phyloP scores from a whole-genome alignment of 805 yeast species.

The Myxozyma neglecta region DNA sequence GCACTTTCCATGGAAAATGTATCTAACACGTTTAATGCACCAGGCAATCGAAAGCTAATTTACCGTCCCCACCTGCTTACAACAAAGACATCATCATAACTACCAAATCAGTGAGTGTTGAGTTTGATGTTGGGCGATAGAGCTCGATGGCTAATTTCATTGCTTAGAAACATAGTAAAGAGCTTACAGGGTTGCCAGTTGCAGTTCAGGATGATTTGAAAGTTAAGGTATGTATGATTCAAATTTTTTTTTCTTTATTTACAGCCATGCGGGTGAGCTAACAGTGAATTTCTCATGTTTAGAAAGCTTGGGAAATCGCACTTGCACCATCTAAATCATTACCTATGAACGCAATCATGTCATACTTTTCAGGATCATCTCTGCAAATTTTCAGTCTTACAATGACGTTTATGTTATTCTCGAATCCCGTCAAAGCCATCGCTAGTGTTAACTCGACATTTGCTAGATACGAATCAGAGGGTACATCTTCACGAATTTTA shows the following conservation, averaged over 20 bases:
- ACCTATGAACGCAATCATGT: constrained; percentile 90
- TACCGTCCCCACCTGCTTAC: constrained; percentile 23
- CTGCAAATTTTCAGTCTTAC: constrained; percentile 87
- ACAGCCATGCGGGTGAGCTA: background rate
- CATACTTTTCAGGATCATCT: constrained; percentile 89
- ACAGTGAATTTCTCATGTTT: background rate
- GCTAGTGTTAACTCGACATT: constrained; percentile 59
- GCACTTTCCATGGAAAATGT: background rate
- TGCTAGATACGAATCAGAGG: constrained; percentile 37
- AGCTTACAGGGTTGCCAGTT: constrained; percentile 15
- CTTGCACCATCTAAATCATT: constrained; percentile 75
- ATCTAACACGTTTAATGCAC: background rate
- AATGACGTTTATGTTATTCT: constrained; percentile 81
- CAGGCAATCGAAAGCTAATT: constrained; percentile 5
- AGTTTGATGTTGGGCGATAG: background rate
- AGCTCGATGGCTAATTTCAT: background rate
- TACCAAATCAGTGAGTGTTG: constrained; percentile 15
- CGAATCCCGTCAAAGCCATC: constrained; percentile 75
- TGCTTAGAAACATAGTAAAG: constrained; percentile 24
- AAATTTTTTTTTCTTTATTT: background rate
- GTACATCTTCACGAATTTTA: constrained; percentile 36
- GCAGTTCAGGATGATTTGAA: constrained; percentile 29
- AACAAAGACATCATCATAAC: constrained; percentile 22
- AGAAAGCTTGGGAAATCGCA: constrained; percentile 87
- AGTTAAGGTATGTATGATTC: constrained; percentile 19